Base-by-base conservation (phyloP, 352 stramenopile genomes). In the Pythium diclinum region DNA sequence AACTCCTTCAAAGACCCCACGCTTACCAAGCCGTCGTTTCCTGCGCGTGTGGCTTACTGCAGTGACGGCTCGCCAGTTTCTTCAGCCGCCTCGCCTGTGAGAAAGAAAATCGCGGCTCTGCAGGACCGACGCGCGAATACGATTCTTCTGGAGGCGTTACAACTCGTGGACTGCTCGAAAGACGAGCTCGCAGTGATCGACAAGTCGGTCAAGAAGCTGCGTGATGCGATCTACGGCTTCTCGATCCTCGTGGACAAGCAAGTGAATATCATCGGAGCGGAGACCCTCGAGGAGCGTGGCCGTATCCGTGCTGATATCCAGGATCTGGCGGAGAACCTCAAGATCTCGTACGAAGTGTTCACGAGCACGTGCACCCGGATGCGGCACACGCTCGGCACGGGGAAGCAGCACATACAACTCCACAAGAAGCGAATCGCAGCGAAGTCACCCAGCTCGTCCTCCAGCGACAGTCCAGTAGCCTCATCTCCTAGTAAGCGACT, bases 221-320 rank as follows among this genome's bases (percentile, higher is more conserved):
- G 80, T 17, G 78, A 88, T 47, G 78, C 76, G 3, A 81, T 91
- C 52, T 65, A 88, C 32, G 76, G 78, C 0, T 90, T 92, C 47
- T 74, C 81, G 9, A 72, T 92, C 19, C 72, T 92, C 3, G 75
- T 92, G n/a, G 83, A 89, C 67, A 89, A 88, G 51, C 83, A 90
- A 49, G 83, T 89, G 32, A 86, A 83, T 21, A 83, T 89, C 56
- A 78, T 87, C 28, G 75, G 79, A 14, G 62, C 32, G 3, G 65
- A 79, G 46, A 85, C 63, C 16, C 47, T 75, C 13, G 77, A 86
- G 17, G 75, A 86, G 44, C 64, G 76, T 16, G 73, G 70, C 0
- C 76, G 80, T 11, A 65, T 89, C 28, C 78, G 81, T 56, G 75
- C 78, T 8, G 76, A 92, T 56, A 87, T 89, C 34, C 70, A 87